Evolutionary conservation across 2,329 filamentous ascomycete genomes (phyloP).

Genomic region (Thelonectria discophora): DNA sequence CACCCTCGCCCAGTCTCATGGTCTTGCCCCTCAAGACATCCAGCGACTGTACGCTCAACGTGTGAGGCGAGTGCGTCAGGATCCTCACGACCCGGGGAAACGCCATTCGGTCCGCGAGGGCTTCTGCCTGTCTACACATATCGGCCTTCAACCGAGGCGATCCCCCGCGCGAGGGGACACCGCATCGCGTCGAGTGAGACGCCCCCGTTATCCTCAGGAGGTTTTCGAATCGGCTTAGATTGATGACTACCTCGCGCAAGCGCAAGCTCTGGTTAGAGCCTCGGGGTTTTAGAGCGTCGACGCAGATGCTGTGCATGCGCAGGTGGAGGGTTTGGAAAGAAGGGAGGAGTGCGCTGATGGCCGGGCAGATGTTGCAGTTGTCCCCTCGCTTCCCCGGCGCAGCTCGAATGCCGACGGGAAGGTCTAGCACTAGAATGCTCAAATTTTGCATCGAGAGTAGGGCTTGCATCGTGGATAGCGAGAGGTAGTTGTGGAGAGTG

Average conservation of each 20-base stretch:
- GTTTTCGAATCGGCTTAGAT: constrained; percentile 24
- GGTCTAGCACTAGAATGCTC: constrained; percentile 28
- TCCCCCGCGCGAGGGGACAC: neutral
- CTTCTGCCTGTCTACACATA: constrained; percentile 28
- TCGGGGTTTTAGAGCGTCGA: constrained; percentile 28
- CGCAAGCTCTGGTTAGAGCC: constrained; percentile 12
- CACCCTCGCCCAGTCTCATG: constrained; percentile 29
- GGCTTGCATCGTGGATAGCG: constrained; percentile 24
- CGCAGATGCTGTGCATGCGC: constrained; percentile 33
- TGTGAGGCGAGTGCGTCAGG: constrained; percentile 28
- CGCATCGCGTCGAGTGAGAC: constrained; percentile 28
- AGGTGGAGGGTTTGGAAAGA: constrained; percentile 30
- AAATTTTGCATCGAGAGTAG: constrained; percentile 30
- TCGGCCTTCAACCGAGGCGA: constrained; percentile 27
- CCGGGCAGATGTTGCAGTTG: constrained; percentile 26
- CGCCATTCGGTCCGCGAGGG: constrained; percentile 24
- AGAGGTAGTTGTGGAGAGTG: constrained; percentile 24
- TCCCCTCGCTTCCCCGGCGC: constrained; percentile 6
- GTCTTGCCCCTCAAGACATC: constrained; percentile 33
- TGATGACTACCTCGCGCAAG: constrained; percentile 24
- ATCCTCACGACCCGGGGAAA: constrained; percentile 30
- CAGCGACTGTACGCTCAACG: constrained; percentile 24
- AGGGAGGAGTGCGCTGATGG: constrained; percentile 27
- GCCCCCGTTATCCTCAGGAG: constrained; percentile 22
- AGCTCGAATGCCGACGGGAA: constrained; percentile 14